phyloP scores from a whole-genome alignment of 2,329 filamentous ascomycete genomes.

The Sporothrix schenckii region DNA sequence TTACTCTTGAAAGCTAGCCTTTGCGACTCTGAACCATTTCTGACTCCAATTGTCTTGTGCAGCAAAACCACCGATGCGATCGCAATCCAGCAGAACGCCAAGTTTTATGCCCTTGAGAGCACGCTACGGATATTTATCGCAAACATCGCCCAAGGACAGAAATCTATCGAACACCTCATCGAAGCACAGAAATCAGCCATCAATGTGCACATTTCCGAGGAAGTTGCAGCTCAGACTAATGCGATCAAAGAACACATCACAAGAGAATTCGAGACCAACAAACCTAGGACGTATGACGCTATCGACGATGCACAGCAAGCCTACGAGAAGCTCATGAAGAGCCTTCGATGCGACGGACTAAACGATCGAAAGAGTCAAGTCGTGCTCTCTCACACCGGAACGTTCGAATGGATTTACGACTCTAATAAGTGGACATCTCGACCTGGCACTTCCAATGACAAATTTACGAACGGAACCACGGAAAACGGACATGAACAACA shows the following conservation, averaged over 20 bases:
- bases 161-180: neutral
- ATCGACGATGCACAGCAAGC: neutral
- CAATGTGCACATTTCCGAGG: neutral
- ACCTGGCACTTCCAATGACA: neutral
- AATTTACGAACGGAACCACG: neutral
- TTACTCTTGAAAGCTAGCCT: neutral
- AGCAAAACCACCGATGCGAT: slow-evolving; percentile 19
- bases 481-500: neutral
- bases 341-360: neutral
- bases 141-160: slow-evolving; percentile 8
- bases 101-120: neutral
- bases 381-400: neutral
- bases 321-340: neutral
- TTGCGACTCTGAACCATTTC: neutral
- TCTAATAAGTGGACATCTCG: neutral
- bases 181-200: neutral
- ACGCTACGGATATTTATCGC: neutral
- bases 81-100: neutral
- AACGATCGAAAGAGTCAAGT: slow-evolving; percentile 1
- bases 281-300: neutral
- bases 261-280: neutral
- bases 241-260: slow-evolving; percentile 4
- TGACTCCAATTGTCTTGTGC: neutral
- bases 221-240: neutral
- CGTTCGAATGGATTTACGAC: slow-evolving; percentile 23